Base-by-base conservation (phyloP, 176 grass and related monocot species). In the Hsuehochloa calcarea region DNA sequence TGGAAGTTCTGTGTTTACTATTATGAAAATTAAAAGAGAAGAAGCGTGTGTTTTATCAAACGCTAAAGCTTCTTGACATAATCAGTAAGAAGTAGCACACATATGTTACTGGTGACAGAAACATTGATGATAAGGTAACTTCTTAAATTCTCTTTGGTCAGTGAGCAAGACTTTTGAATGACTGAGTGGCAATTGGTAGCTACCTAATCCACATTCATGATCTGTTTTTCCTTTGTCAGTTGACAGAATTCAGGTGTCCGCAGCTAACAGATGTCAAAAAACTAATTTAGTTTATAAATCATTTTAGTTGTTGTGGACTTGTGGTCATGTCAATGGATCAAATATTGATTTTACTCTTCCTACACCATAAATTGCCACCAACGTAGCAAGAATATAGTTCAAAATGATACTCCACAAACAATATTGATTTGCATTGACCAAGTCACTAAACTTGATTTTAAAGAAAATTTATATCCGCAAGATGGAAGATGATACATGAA, bases 301-400 rank as follows among this genome's bases (percentile, higher is more conserved):
- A 41, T 55, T 65, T 11, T 29, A 76, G 46, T 27, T 75, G 45
- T 54, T 66, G 8, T 55, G 61, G 17, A 1, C 35, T 54, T 66
- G 8, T 55, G 61, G 17, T 2, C 35, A 41, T 67, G 60, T 3
- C 44, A 74, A 70, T 27, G 43, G 37, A 4, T 66, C 40, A 61
- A 80, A 39, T 23, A 83, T 47, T 49, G 6, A 63, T 46, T 82
- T 35, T 50, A 58, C 78, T 80, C 45, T 68, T 52, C 65, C 19
- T 40, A 49, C 64, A 70, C 25, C 10, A 71, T 27, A 71, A 58
- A 58, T 43, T 56, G 8, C 8, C 37, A 56, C 50, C 4, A 41
- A 41, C 40, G 40, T 8, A 41, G 40, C 40, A 41, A 41, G 40
- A 41, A 41, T 8, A 41, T 41, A 41, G 40, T 17, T 79, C 37